Evolutionary conservation across 768 basidiomycete genomes (phyloP), one percentile per base, ranked within the genome.

Genomic region (Astraeus odoratus): DNA sequence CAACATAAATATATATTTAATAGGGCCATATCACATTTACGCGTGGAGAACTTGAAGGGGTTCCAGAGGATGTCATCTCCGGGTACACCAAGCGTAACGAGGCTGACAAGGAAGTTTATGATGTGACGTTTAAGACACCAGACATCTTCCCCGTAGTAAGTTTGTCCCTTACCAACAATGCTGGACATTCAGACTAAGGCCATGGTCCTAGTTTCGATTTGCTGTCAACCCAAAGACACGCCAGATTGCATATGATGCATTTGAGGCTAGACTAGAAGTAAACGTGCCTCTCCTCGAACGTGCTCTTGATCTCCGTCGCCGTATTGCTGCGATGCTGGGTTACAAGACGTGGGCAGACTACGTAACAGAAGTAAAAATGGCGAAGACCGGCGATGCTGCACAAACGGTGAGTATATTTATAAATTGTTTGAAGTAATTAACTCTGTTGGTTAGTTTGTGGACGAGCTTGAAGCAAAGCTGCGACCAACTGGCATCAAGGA

Each of bases 301-400:
- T 52, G 78, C 79, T 25, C 73, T 91, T 37, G 73, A 72, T 39
- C 71, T 92, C 3, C 83, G 90, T 35, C 80, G 83, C 25, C 61
- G 80, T 57, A 81, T 86, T 37, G 81, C 83, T 1, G 67, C 65
- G 31, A 57, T 92, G 8, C 69, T 93, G 10, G 77, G 76, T 8
- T 93, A 92, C 57, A 64, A 78, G 18, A 88, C 78, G 8, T 91
- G 87, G 81, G 90, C 87, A 1, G 88, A 87, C 62, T 92, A 83
- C 59, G 64, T 81, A 31, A 88, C 90, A 2, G 90, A 93, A 59
- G 75, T 78, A 37, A 88, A 88, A 69, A 91, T 91, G 88, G 77
- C 86, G 52, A 90, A 91, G 64, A 74, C 69, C 29, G 82, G 77
- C 1, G 66, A 76, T 36, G 75, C 72, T 18, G 80, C 85, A 7